These are phyloP conservation scores for Candida ovalis DNA, from an alignment of 805 yeast genomes.

Conservation along the genomic window DNA sequence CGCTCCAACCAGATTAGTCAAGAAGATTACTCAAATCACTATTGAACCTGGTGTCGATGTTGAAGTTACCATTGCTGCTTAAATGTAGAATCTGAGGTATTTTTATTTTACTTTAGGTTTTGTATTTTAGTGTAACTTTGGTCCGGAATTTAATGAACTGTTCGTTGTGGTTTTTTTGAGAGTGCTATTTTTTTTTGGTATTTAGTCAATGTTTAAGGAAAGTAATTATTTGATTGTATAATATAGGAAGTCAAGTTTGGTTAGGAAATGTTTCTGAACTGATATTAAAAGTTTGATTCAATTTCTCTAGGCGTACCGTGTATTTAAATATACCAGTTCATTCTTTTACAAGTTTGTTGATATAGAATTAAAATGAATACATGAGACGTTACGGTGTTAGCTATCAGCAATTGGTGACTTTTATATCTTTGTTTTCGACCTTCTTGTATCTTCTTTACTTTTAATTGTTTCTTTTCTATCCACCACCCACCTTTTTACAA, in stretches of 20 bases:
- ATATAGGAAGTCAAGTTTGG: background rate
- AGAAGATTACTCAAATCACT: conserved; percentile 96
- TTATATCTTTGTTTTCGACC: conserved; percentile 2
- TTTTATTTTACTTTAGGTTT: background rate
- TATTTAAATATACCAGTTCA: conserved; percentile 32
- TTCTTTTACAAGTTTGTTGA: conserved; percentile 14
- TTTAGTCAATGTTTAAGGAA: background rate
- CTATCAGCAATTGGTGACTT: conserved; percentile 49
- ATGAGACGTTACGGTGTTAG: conserved; percentile 57
- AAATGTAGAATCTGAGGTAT: conserved; percentile 29
- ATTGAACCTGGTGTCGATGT: conserved; percentile 99
- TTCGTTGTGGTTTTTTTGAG: background rate
- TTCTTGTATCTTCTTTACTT: background rate
- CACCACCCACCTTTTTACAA: conserved; percentile 1
- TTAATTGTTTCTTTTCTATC: background rate
- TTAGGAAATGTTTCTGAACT: conserved; percentile 6
- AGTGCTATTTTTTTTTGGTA: background rate
- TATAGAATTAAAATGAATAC: conserved; percentile 20
- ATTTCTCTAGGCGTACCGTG: conserved; percentile 64
- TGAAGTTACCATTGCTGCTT: conserved; percentile 86
- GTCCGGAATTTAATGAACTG: background rate
- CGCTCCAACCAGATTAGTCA: conserved; percentile 91
- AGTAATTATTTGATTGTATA: background rate
- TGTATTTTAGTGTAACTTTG: background rate
- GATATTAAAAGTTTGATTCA: conserved; percentile 28